Evolutionary conservation across 176 grass and related monocot species (phyloP).

Genomic region (Oryza meyeriana): DNA sequence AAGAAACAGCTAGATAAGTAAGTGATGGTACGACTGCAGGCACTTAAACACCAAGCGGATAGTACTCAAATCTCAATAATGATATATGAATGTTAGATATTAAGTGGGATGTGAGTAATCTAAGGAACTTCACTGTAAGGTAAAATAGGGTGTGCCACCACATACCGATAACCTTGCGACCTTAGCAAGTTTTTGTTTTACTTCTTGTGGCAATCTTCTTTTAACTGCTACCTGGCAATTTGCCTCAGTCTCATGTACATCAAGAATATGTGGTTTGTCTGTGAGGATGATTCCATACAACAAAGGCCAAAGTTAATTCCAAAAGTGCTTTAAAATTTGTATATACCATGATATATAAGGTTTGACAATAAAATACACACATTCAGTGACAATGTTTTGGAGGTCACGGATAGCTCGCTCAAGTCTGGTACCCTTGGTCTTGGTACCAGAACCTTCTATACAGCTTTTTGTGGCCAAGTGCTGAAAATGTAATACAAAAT

Average conservation of each 20-base stretch:
- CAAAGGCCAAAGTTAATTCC: constrained; percentile 30
- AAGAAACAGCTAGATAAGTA: not conserved
- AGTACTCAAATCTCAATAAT: constrained; percentile 9
- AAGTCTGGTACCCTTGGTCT: constrained; percentile 72
- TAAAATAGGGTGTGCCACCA: constrained; percentile 20
- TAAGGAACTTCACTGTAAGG: constrained; percentile 3
- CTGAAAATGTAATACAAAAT: constrained; percentile 40
- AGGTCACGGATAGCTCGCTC: constrained; percentile 78
- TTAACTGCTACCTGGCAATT: constrained; percentile 55
- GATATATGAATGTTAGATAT: not conserved
- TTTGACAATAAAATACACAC: constrained; percentile 31
- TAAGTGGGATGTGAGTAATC: not conserved
- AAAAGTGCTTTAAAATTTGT: constrained; percentile 13
- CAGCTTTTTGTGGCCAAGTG: constrained; percentile 32
- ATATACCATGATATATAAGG: constrained; percentile 3
- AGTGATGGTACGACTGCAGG: not conserved
- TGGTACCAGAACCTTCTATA: constrained; percentile 47
- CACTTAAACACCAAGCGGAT: not conserved
- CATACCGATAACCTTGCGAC: constrained; percentile 83
- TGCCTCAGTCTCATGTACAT: constrained; percentile 56
- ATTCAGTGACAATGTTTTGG: constrained; percentile 71
- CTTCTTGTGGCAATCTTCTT: constrained; percentile 75
- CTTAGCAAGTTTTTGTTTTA: constrained; percentile 80
- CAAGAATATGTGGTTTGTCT: constrained; percentile 60
- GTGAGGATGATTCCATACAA: constrained; percentile 31